Evolutionary conservation across 139 green algal genomes (phyloP).

Genomic region (Pleodorina starrii): DNA sequence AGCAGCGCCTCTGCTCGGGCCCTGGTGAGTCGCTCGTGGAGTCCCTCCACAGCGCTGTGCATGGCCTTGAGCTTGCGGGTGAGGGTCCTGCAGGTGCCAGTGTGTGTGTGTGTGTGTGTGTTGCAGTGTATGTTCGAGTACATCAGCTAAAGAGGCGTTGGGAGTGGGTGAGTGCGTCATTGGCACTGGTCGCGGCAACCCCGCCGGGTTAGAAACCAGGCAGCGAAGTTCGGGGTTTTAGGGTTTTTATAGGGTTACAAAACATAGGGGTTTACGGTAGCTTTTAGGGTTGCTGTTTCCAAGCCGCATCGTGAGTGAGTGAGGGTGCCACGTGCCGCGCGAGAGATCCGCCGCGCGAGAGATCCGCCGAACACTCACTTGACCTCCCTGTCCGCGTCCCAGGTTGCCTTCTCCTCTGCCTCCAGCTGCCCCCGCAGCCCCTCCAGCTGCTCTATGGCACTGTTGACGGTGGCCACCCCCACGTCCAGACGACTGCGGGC

Average conservation of each 20-base stretch:
- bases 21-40: background rate
- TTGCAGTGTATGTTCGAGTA: background rate
- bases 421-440: conserved; percentile 47
- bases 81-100: background rate
- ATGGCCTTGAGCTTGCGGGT: background rate
- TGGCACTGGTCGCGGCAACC: too few relatives aligned
- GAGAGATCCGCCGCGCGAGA: too few relatives aligned
- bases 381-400: conserved; percentile 34
- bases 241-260: too few relatives aligned
- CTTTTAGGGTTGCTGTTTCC: too few relatives aligned
- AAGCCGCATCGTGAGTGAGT: too few relatives aligned
- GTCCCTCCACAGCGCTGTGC: background rate
- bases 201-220: too few relatives aligned
- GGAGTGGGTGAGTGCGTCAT: too few relatives aligned
- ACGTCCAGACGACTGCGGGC: conserved; percentile 75
- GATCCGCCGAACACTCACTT: too few relatives aligned
- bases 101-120: background rate
- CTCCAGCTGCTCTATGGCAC: conserved; percentile 64
- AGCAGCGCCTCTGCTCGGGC: conserved; percentile 35
- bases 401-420: conserved; percentile 34
- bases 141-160: too few relatives aligned
- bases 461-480: conserved; percentile 54
- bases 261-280: too few relatives aligned
- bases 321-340: too few relatives aligned
- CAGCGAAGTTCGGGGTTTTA: too few relatives aligned